Evolutionary conservation across 345 rosid genomes (phyloP), one percentile per base, ranked within the genome.

Genomic region (Isatis tinctoria): DNA sequence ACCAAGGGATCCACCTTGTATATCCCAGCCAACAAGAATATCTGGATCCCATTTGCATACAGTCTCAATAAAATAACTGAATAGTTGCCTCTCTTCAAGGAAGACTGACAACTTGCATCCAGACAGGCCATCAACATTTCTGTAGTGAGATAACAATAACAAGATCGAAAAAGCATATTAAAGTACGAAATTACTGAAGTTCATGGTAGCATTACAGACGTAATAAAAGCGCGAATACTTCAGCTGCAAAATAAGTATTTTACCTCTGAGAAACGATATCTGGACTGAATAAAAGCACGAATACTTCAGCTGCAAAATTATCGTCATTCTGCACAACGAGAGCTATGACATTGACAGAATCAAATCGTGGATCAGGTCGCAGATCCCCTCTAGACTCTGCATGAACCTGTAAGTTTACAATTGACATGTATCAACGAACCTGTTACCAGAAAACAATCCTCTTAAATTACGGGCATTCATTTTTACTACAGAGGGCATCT

Each of bases 1-100:
- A 69, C 97, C 98, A 80, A 94, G 83, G 78, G 98, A 94, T 79
- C 92, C 83, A 43, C 92, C 87, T 82, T 94, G 98, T 61, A 91
- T 78, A 82, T 94, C 97, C 98, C 98, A 94, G 39, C 97, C 97
- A 83, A 90, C 73, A 66, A 94, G 57, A 57, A 94, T 74, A 78
- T 94, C 98, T 17, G 98, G 97, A 82, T 94, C 92, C 72, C 78
- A 81, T 63, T 81, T 83, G 71, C 80, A 64, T 30, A 94, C 54
- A 56, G 83, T 76, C 76, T 82, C 81, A 41, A 81, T 76, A 57
- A 91, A 85, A 77, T 80, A 85, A 56, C 71, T 72, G 78, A 91
- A 76, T 35, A 94, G 79, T 10, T 83, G 82, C 81, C 67, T 85
- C 81, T 94, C 98, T 73, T 94, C 90, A 30, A 68, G 67, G 69